A percentile compares a stretch with the other conserved stretches of the same genome.
Evolutionary conservation across 179 eudicot genomes (phyloP).

Genomic region (Corrigiola litoralis): DNA sequence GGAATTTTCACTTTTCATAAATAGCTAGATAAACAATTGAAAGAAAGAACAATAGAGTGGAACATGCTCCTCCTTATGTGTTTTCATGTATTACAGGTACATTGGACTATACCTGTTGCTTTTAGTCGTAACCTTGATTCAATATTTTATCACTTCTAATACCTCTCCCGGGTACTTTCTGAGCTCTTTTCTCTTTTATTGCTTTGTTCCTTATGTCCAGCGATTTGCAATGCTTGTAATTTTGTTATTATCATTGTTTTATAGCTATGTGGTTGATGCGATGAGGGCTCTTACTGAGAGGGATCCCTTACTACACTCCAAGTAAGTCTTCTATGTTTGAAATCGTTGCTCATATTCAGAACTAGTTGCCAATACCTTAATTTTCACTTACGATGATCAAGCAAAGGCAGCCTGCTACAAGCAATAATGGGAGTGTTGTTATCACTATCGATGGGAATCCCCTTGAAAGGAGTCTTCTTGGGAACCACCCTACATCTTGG

Average conservation of each 20-base stretch:
- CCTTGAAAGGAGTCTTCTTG: slow-evolving; percentile 44
- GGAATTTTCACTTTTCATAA: too few species aligned
- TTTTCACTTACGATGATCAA: slow-evolving; percentile 49
- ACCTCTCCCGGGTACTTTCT: slow-evolving; percentile 82
- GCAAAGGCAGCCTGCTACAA: slow-evolving; percentile 92
- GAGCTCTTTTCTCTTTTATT: neutral
- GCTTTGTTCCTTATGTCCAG: neutral
- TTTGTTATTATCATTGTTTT: neutral
- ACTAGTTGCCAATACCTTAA: neutral
- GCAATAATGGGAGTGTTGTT: slow-evolving; percentile 51
- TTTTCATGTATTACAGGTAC: slow-evolving; percentile 43
- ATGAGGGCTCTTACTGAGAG: slow-evolving; percentile 61
- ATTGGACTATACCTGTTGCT: slow-evolving; percentile 56
- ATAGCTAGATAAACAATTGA: too few species aligned
- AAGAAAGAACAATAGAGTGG: too few species aligned
- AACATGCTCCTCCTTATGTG: neutral
- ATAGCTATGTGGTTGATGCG: slow-evolving; percentile 81
- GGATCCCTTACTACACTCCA: slow-evolving; percentile 48
- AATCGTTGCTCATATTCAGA: neutral
- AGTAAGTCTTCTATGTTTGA: slow-evolving; percentile 44
- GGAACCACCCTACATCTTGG: slow-evolving; percentile 54
- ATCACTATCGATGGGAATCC: slow-evolving; percentile 47
- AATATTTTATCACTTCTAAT: slow-evolving; percentile 75
- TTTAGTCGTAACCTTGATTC: slow-evolving; percentile 69
- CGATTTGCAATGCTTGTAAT: neutral